These are phyloP conservation scores for Gossypium herbaceum DNA, from an alignment of 345 rosid genomes.

Conservation along the genomic window DNA sequence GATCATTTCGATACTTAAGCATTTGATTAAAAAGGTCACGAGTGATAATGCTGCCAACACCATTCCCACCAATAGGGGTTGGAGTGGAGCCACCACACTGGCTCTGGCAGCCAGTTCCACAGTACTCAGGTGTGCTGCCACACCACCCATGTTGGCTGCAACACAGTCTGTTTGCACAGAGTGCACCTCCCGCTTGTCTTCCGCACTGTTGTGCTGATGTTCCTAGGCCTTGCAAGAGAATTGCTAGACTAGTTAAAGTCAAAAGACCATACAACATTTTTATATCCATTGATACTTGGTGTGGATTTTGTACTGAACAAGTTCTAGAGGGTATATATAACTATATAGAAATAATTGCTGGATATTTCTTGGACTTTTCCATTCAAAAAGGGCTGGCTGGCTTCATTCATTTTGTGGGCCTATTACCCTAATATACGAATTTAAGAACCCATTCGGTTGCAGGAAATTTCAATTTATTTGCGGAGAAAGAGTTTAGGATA, in stretches of 20 bases:
- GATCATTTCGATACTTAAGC: conserved; percentile 30
- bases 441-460: too few species aligned
- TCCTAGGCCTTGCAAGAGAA: background rate
- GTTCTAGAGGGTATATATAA: background rate
- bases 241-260: background rate
- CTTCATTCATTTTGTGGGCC: too few species aligned
- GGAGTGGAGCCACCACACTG: conserved; percentile 21
- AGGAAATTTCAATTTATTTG: too few species aligned
- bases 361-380: conserved; percentile 2
- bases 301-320: background rate
- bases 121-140: conserved; percentile 25
- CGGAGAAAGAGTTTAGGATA: too few species aligned
- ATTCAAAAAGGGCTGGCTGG: background rate
- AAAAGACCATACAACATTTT: background rate
- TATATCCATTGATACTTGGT: background rate
- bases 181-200: conserved; percentile 26
- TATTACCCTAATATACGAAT: too few species aligned
- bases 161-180: conserved; percentile 25
- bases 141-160: conserved; percentile 31
- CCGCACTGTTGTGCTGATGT: conserved; percentile 27
- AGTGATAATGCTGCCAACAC: conserved; percentile 6
- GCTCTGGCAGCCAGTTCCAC: conserved; percentile 29
- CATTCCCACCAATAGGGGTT: background rate
- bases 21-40: conserved; percentile 19
- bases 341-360: background rate